Base-by-base conservation (phyloP, 345 rosid genomes). In the Salix suchowensis region DNA sequence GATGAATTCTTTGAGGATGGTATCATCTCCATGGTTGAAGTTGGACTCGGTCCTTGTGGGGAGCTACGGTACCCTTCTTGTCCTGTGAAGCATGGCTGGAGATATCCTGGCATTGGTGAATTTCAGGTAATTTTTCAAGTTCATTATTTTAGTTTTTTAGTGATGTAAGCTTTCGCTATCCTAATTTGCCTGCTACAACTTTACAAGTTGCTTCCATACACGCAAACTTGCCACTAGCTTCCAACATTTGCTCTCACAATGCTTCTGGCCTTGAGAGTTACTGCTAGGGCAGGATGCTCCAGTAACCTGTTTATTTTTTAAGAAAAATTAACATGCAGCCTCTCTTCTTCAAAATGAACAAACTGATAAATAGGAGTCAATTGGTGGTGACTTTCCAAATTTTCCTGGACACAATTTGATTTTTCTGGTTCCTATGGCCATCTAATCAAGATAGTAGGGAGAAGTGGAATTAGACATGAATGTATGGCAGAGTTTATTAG, bases 11-110 rank as follows among this genome's bases (percentile, higher is more conserved):
- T 96, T 80, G 87, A 77, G 76, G 92, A 86, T 72, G 91, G 91
- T 81, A 78, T 86, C 32, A 87, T 96, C 83, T 85, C 95, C 50
- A 83, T 88, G 94, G 82, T 96, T 89, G 95, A 88, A 79, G 87
- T 96, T 80, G 99, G 99, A 83, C 85, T 93, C 78, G 99, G 99
- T 82, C 97, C 98, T 19, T 92, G 98, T 74, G 99, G 99, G 77
- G 98, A 93, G 86, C 87, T 96, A 69, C 85, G 97, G 40, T 93
- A 92, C 77, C 99, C 99, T 67, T 93, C 99, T 66, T 92, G 87
- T 84, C 97, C 98, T 67, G 94, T 92, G 64, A 93, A 96, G 87
- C 96, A 93, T 81, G 99, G 99, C 70, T 96, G 99, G 99, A 90
- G 96, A 80, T 93, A 92, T 85, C 98, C 99, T 74, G 99, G 99